phyloP scores from a whole-genome alignment of 176 grass and related monocot species.

The Areca catechu region DNA sequence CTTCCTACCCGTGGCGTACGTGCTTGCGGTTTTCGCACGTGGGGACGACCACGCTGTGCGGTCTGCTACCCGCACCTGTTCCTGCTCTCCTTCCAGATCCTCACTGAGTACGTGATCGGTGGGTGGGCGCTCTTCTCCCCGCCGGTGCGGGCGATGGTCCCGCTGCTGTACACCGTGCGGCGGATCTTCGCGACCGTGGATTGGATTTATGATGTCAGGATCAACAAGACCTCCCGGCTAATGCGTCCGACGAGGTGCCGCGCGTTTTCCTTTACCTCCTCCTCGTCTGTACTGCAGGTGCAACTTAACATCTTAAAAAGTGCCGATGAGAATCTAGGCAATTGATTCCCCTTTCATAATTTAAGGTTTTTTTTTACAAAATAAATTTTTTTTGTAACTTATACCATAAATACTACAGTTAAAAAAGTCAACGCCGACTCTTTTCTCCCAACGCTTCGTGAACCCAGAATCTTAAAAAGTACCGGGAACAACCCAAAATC shows the following conservation, averaged over 20 bases:
- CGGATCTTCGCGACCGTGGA: slow-evolving; percentile 62
- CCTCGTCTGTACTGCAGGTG: too few relatives aligned
- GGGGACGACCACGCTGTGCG: slow-evolving; percentile 56
- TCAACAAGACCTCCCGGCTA: slow-evolving; percentile 4
- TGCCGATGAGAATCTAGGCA: too few relatives aligned
- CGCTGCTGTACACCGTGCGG: slow-evolving; percentile 77
- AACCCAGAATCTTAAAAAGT: too few relatives aligned
- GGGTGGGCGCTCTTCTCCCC: slow-evolving; percentile 57
- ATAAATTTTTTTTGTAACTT: too few relatives aligned
- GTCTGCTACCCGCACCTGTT: slow-evolving; percentile 80
- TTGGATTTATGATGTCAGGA: slow-evolving; percentile 60
- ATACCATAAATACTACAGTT: too few relatives aligned
- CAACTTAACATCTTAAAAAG: too few relatives aligned
- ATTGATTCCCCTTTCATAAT: too few relatives aligned
- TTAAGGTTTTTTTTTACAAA: too few relatives aligned
- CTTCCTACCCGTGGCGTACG: slow-evolving; percentile 88
- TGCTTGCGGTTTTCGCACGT: slow-evolving; percentile 74
- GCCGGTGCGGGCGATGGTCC: slow-evolving; percentile 65
- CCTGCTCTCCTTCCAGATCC: slow-evolving; percentile 80
- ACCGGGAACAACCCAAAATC: too few relatives aligned
- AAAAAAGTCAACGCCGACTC: too few relatives aligned
- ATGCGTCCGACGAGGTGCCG: slow-evolving; percentile 28
- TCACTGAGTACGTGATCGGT: slow-evolving; percentile 78
- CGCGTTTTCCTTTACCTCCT: too few relatives aligned
- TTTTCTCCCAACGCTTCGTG: too few relatives aligned